Percentiles rank a stretch among this genome's conserved stretches.
Conservation (phyloP, 1,284 basidiomycete species). For the Rhodotorula sp. region DNA sequence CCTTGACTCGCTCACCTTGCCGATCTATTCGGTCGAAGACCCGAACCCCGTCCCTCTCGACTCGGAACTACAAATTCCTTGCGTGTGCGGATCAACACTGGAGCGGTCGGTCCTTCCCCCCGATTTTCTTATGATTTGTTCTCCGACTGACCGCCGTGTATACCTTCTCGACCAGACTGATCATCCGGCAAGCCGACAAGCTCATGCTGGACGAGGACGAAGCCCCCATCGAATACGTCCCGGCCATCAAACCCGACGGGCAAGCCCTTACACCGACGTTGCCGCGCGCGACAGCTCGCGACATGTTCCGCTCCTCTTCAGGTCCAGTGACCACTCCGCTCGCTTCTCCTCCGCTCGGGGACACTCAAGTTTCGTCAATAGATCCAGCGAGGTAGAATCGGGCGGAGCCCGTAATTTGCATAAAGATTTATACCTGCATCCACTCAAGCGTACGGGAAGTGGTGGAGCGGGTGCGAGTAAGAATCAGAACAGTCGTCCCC, state of each 20-base stretch:
- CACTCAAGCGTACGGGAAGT: no score
- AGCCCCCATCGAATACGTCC: constrained; percentile 25
- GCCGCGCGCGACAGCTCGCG: not conserved
- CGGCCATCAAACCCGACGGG: constrained; percentile 10
- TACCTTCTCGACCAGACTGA: constrained; percentile 1
- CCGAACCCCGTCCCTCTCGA: constrained; percentile 29
- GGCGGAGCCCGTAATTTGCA: no score
- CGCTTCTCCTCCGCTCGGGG: no score
- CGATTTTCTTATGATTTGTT: no score
- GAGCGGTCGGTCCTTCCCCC: constrained; percentile 1
- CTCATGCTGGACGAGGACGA: constrained; percentile 20
- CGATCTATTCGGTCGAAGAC: constrained; percentile 35
- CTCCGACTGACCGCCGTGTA: no score
- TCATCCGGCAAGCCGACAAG: constrained; percentile 17
- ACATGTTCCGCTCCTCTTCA: no score
- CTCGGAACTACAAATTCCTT: constrained; percentile 25
- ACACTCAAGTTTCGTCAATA: no score
- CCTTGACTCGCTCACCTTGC: constrained; percentile 39
- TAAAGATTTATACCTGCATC: no score
- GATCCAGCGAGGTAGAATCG: no score
- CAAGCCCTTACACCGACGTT: not conserved
- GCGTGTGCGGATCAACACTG: constrained; percentile 29
- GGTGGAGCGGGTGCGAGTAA: no score
- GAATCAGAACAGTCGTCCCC: no score
- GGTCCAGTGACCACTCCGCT: no score